Evolutionary conservation across 305 asterid species (phyloP), one percentile per base, ranked within the genome.

Genomic region (Fraxinus greggii): DNA sequence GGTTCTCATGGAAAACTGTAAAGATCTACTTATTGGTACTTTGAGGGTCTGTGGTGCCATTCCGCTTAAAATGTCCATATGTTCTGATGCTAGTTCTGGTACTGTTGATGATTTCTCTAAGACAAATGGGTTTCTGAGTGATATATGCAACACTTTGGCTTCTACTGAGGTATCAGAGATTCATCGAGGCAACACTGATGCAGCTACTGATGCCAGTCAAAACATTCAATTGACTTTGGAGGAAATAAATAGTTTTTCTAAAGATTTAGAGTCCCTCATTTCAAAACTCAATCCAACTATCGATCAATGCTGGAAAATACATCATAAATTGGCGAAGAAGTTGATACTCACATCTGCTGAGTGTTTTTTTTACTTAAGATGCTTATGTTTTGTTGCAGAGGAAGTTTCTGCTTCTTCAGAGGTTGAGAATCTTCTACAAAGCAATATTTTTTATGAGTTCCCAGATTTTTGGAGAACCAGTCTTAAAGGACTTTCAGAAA

Each of bases 221-320:
- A 92, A 81, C 74, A 82, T 78, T 81, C 92, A 72, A 35, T 86
- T 92, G 87, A 87, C 83, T 69, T 65, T 85, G 78, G 91, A 92
- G 82, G 98, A 96, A 85, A 83, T 86, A 33, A 82, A 80, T 82
- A 80, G 78, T 21, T 88, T 96, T 76, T 83, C 88, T 31, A 78
- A 89, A 85, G 83, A 86, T 67, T 82, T 96, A 56, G 96, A 90
- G 77, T 85, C 86, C 75, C 91, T 93, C 76, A 84, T 93, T 80
- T 85, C 78, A 32, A 92, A 89, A 87, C 95, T 96, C 89, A 79
- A 51, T 86, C 93, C 92, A 56, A 88, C 93, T 74, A 77, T 92
- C 40, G 98, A 96, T 59, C 90, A 83, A 73, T 92, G 98, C 88
- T 94, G 91, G 94, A 93, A 82, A 84, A 87, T 93, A 77, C 99